Evolutionary conservation across 108 stramenopile genomes (phyloP).

Genomic region (Pelagomonas calceolata): DNA sequence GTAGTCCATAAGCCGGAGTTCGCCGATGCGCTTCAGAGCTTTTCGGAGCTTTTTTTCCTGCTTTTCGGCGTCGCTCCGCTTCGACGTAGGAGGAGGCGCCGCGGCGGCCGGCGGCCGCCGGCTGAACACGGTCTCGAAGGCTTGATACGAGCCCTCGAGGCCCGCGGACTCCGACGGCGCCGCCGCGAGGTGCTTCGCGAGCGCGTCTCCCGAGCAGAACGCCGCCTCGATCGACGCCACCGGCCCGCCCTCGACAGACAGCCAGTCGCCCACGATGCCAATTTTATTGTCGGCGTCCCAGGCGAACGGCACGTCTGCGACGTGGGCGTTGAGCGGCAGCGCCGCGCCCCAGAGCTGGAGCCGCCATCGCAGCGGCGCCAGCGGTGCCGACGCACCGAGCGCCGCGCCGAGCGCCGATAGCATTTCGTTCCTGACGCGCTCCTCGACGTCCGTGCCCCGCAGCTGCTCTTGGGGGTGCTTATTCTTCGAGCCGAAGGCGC

Average conservation of each 20-base stretch:
- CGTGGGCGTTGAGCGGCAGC: slow-evolving; percentile 65
- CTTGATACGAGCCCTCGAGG: too few species aligned
- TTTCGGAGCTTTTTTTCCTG: too few species aligned
- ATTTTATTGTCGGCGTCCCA: background rate
- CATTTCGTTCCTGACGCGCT: slow-evolving; percentile 41
- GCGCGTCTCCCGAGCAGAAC: background rate
- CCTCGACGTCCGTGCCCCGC: slow-evolving; percentile 36
- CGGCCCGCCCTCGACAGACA: background rate
- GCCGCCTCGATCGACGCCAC: background rate
- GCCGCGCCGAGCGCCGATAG: slow-evolving; percentile 32
- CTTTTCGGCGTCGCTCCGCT: too few species aligned
- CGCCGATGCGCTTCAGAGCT: too few species aligned
- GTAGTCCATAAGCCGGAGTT: too few species aligned
- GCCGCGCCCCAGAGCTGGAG: slow-evolving; percentile 79
- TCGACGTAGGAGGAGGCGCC: too few species aligned
- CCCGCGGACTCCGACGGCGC: too few species aligned
- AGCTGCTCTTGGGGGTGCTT: slow-evolving; percentile 73
- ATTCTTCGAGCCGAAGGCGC: slow-evolving; percentile 56
- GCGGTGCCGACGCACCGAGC: background rate
- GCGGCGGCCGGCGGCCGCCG: too few species aligned
- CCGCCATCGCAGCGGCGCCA: slow-evolving; percentile 29
- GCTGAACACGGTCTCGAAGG: too few species aligned
- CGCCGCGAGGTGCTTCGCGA: background rate
- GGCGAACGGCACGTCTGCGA: background rate
- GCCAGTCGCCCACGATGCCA: background rate